Percentiles rank a stretch among this genome's conserved stretches.
Conservation (phyloP, 2,329 filamentous ascomycete species). For the Pseudogymnoascus sp. region DNA sequence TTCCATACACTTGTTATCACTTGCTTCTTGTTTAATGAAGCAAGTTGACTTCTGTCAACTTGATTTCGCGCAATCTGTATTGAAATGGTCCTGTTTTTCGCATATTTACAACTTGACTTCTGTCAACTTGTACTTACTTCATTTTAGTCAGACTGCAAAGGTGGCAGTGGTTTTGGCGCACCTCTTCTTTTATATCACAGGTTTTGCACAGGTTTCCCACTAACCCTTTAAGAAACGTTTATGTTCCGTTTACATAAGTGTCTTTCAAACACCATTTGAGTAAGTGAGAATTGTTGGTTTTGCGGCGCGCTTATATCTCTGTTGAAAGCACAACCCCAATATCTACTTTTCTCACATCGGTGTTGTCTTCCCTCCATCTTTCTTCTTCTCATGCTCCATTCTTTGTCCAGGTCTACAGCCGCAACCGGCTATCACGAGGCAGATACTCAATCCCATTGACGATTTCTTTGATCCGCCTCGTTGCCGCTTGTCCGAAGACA, state of each 20-base stretch:
- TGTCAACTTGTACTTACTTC: not conserved
- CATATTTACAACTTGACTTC: not conserved
- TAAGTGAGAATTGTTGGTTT: not conserved
- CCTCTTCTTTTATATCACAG: not conserved
- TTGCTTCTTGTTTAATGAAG: not conserved
- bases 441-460: not conserved
- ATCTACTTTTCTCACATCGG: not conserved
- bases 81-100: not conserved
- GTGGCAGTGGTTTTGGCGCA: not conserved
- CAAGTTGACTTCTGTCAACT: not conserved
- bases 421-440: not conserved
- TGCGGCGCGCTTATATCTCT: not conserved
- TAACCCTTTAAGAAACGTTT: not conserved
- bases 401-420: not conserved
- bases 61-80: not conserved
- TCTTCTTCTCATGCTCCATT: not conserved
- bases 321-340: not conserved
- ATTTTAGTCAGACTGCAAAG: not conserved
- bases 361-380: not conserved
- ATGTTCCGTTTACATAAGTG: not conserved
- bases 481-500: not conserved
- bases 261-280: not conserved
- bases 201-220: not conserved
- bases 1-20: not conserved
- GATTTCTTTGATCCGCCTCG: not conserved